Conservation (phyloP, 2,329 filamentous ascomycete genomes). For the Xylaria sp. region DNA sequence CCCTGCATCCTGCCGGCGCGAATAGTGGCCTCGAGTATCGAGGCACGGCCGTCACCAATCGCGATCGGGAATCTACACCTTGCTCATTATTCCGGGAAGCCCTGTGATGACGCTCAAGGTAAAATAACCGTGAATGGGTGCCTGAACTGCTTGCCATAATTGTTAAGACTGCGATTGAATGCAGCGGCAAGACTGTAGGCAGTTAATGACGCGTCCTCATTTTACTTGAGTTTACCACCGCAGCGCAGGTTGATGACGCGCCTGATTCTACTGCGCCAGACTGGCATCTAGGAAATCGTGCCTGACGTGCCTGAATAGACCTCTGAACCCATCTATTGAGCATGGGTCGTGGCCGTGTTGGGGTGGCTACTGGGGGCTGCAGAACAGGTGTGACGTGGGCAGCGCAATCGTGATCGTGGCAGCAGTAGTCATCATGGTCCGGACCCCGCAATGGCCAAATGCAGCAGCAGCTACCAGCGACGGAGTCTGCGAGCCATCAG, state of each 20-base stretch:
- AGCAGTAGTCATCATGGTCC: background rate
- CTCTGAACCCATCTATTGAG: background rate
- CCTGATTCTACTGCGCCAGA: background rate
- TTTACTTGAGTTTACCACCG: background rate
- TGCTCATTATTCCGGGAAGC: background rate
- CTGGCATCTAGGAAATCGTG: background rate
- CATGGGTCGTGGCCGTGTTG: slow-evolving; percentile 19
- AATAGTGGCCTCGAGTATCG: no score
- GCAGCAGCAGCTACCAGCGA: background rate
- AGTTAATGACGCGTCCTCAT: background rate
- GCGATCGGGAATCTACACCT: background rate
- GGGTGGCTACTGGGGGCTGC: slow-evolving; percentile 13
- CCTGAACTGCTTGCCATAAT: background rate
- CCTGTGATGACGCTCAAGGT: background rate
- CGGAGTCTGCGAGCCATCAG: no score
- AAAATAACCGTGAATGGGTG: background rate
- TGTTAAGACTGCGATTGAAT: background rate
- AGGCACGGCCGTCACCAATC: no score
- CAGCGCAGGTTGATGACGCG: background rate
- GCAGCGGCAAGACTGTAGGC: background rate
- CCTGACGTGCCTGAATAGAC: background rate
- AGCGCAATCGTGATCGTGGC: slow-evolving; percentile 16
- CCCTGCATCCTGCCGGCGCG: no score
- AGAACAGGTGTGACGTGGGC: slow-evolving; percentile 26
- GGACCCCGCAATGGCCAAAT: background rate